Base-by-base conservation (phyloP, 2,329 filamentous ascomycete genomes). In the Ophiostoma perfectum region DNA sequence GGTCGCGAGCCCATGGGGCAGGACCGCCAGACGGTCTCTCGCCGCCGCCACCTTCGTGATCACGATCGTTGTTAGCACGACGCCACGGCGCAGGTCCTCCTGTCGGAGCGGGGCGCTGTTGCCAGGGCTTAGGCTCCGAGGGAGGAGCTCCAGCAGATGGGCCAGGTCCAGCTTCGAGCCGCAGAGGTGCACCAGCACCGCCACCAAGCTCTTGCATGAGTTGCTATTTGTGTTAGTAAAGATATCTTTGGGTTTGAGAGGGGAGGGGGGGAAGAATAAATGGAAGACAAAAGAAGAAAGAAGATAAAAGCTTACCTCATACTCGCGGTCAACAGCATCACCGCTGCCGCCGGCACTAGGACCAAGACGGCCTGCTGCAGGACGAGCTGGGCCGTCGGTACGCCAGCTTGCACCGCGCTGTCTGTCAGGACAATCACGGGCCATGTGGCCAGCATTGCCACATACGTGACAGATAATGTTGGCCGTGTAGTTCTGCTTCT, bases 401-500 rank as follows among this genome's bases (percentile, higher is more conserved):
- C 95, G 93, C 92, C 92, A 97, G 78, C 91, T 93, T 63, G 89
- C 88, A 75, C 95, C 95, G 76, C 91, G 88, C 81, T 95, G 91
- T 77, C 95, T 86, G 76, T 99, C 95, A 63, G 94, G 93, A 86
- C 95, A 99, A 81, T 99, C 95, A 74, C 94, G 90, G 73, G 93
- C 95, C 93, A 99, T 97, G 75, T 99, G 95, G 27, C 95, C 95
- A 72, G 95, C 93, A 77, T 98, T 97, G 74, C 95, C 95, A 81
- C 95, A 99, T 74, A 97, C 91, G 75, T 94, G 93, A 81, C 95
- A 99, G 77, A 99, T 98, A 78, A 99, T 98, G 80, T 93, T 98
- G 75, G 95, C 93, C n/a, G 95, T 99, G 81, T 90, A 98, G 81
- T 99, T 99, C 78, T 93, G 92, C 79, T 95, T 92, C 81, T 99